Conservation (phyloP, 2,329 filamentous ascomycete genomes). For the Apiospora sp. region DNA sequence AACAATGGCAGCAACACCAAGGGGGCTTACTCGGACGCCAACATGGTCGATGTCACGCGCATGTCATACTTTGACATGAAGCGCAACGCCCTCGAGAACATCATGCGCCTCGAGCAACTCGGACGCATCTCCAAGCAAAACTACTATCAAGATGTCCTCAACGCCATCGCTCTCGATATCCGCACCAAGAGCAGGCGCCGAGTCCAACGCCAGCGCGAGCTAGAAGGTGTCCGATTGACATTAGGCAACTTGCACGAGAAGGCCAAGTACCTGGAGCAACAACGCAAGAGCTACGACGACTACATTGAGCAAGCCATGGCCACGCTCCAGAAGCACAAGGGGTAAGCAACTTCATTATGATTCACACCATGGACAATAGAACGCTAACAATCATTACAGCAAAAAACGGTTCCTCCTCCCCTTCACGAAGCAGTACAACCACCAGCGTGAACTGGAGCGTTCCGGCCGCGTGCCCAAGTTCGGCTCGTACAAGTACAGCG, state of each 20-base stretch:
- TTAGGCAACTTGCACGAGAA: conserved; percentile 82
- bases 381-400: conserved; percentile 57
- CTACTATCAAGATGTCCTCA: conserved; percentile 96
- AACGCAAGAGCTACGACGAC: conserved; percentile 97
- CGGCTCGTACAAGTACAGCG: conserved; percentile 96
- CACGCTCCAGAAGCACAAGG: conserved; percentile 96
- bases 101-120: conserved; percentile 85
- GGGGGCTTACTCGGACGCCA: conserved; percentile 88
- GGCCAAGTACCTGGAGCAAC: conserved; percentile 90
- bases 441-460: conserved; percentile 93
- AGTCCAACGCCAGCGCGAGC: conserved; percentile 88
- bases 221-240: conserved; percentile 83
- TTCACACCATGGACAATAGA: conserved; percentile 27
- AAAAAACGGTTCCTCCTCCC: conserved; percentile 94
- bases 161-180: conserved; percentile 95
- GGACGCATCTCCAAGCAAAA: conserved; percentile 91
- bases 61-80: conserved; percentile 94
- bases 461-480: conserved; percentile 96
- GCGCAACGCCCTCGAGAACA: conserved; percentile 90
- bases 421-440: conserved; percentile 98
- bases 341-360: conserved; percentile 55
- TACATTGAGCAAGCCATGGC: conserved; percentile 99
- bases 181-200: conserved; percentile 94
- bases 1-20: conserved; percentile 71
- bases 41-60: conserved; percentile 87